phyloP scores from a whole-genome alignment of 2,329 filamentous ascomycete species.

The Pseudopithomyces chartarum region DNA sequence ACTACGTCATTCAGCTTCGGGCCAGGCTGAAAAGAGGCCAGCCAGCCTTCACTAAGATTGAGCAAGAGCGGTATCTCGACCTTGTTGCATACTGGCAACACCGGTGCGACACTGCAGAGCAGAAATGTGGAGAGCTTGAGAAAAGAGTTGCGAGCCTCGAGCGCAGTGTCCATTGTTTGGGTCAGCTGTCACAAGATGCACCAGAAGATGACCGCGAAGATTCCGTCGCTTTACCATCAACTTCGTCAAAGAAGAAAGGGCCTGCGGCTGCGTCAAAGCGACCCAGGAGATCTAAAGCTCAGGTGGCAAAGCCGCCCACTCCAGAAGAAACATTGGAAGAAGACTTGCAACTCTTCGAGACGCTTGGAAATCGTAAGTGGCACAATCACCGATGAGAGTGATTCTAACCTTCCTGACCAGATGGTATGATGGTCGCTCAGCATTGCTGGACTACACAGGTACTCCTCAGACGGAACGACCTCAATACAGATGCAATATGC shows the following conservation, averaged over 20 bases:
- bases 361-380: conserved; percentile 27
- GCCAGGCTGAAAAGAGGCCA: conserved; percentile 35
- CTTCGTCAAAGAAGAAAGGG: conserved; percentile 27
- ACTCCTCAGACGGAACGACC: conserved; percentile 23
- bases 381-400: not conserved
- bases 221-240: conserved; percentile 2
- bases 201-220: not conserved
- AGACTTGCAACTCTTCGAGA: conserved; percentile 33
- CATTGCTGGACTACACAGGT: conserved; percentile 37
- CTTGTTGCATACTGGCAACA: conserved; percentile 47
- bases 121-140: conserved; percentile 27
- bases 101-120: conserved; percentile 27
- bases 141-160: conserved; percentile 31
- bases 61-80: conserved; percentile 44
- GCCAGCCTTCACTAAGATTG: conserved; percentile 23
- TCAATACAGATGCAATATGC: conserved; percentile 28
- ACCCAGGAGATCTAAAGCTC: conserved; percentile 8
- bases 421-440: conserved; percentile 27
- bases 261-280: conserved; percentile 12
- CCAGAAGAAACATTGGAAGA: conserved; percentile 30
- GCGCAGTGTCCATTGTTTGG: conserved; percentile 29
- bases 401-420: conserved; percentile 18
- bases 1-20: conserved; percentile 42
- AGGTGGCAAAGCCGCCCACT: conserved; percentile 11
- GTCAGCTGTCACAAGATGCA: not conserved